These are phyloP conservation scores for Diutina catenulata DNA, from an alignment of 1,139 yeast species.

Conservation along the genomic window DNA sequence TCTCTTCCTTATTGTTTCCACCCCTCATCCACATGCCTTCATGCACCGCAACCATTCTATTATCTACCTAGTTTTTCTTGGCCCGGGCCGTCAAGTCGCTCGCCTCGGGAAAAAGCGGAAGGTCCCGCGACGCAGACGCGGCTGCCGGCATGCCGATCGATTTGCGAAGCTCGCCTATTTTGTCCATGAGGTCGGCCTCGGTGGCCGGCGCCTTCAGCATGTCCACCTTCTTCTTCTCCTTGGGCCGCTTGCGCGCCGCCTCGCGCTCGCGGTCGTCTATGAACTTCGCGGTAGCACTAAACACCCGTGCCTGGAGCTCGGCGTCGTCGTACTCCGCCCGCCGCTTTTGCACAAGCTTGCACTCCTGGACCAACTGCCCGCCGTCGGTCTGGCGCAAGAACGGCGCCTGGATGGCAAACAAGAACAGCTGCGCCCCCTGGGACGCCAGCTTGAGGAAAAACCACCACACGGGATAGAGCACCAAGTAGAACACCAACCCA, in stretches of 20 bases:
- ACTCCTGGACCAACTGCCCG: conserved; percentile 63
- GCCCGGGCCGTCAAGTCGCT: too few relatives aligned
- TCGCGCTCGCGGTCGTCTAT: conserved; percentile 54
- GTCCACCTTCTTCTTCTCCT: conserved; percentile 17
- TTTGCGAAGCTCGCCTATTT: not conserved
- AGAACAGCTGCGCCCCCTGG: conserved; percentile 71
- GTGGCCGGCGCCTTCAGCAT: conserved; percentile 21
- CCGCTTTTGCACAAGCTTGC: conserved; percentile 34
- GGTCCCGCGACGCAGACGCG: too few relatives aligned
- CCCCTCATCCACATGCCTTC: too few relatives aligned
- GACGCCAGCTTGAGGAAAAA: conserved; percentile 59
- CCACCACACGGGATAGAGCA: conserved; percentile 77
- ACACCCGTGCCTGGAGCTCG: conserved; percentile 45
- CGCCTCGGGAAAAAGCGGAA: too few relatives aligned
- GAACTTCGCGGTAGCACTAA: not conserved
- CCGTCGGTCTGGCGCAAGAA: conserved; percentile 47
- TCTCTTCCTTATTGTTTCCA: too few relatives aligned
- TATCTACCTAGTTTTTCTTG: too few relatives aligned
- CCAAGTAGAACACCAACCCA: conserved; percentile 56
- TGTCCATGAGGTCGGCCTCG: conserved; percentile 17
- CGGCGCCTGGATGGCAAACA: conserved; percentile 66
- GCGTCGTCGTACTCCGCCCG: conserved; percentile 54
- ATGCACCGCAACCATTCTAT: too few relatives aligned
- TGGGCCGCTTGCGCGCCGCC: conserved; percentile 35
- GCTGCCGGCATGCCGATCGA: not conserved